phyloP scores from a whole-genome alignment of 2,329 filamentous ascomycete genomes.

The Fusarium xyrophilum region DNA sequence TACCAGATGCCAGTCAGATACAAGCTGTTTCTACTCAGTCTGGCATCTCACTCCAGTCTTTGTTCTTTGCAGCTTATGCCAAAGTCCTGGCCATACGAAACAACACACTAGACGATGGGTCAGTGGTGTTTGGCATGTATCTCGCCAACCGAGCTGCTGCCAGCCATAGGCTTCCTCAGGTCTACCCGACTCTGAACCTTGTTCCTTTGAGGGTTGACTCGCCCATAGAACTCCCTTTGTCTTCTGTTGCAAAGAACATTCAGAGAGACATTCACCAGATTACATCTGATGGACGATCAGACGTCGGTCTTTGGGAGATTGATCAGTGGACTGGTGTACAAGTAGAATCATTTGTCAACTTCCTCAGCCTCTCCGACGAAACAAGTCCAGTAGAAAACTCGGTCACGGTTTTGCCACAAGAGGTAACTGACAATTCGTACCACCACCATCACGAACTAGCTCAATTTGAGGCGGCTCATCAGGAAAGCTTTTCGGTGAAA shows the following conservation, averaged over 20 bases:
- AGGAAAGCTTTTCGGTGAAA: conserved; percentile 36
- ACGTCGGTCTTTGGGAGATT: conserved; percentile 74
- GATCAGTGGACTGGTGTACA: conserved; percentile 74
- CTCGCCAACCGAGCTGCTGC: conserved; percentile 74
- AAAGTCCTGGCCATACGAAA: conserved; percentile 47
- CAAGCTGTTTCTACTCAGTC: conserved; percentile 50
- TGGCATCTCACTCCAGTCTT: conserved; percentile 72
- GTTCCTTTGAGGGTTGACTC: conserved; percentile 70
- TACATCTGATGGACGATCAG: conserved; percentile 55
- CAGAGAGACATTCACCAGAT: conserved; percentile 73
- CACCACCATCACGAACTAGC: neutral
- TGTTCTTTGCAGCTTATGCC: conserved; percentile 78
- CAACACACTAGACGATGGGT: conserved; percentile 41
- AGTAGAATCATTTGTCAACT: conserved; percentile 82
- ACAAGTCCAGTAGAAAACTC: neutral
- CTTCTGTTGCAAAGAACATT: conserved; percentile 64
- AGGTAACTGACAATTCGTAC: neutral
- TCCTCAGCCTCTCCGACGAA: conserved; percentile 63
- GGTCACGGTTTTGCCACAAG: conserved; percentile 9
- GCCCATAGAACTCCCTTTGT: conserved; percentile 45
- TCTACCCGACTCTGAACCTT: conserved; percentile 79
- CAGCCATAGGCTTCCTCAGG: conserved; percentile 54
- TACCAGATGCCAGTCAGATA: conserved; percentile 48
- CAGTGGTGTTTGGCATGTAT: conserved; percentile 78
- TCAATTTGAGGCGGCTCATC: conserved; percentile 15